phyloP scores from a whole-genome alignment of 805 yeast species.

The Blastobotrys chiropterorum region DNA sequence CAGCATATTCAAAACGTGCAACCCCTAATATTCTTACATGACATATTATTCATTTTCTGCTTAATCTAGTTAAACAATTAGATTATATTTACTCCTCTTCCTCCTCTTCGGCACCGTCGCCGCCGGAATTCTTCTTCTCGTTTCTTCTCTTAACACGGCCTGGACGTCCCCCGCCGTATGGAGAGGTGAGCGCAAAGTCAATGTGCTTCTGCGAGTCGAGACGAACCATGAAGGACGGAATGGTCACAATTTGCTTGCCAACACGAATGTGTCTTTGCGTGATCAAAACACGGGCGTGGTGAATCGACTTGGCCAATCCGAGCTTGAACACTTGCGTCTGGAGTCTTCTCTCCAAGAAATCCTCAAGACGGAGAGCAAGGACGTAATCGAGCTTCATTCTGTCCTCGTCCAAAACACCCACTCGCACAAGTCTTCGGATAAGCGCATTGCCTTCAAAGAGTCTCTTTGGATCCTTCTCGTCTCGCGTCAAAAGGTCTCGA shows the following conservation, averaged over 20 bases:
- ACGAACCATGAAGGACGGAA: conserved; percentile 99
- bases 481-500: conserved; percentile 99
- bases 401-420: conserved; percentile 98
- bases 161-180: conserved; percentile 99
- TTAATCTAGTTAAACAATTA: neutral
- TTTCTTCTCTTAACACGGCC: conserved; percentile 99
- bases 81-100: conserved; percentile 37
- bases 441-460: conserved; percentile 99
- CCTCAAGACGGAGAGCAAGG: conserved; percentile 95
- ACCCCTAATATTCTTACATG: neutral
- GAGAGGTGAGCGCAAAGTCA: conserved; percentile 98
- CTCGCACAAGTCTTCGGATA: conserved; percentile 98
- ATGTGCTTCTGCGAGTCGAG: conserved; percentile 99
- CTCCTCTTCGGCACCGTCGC: conserved; percentile 69
- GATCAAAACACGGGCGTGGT: conserved; percentile 99
- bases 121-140: conserved; percentile 58
- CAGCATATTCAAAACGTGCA: too few relatives aligned
- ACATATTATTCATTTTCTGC: neutral
- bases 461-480: conserved; percentile 99
- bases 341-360: conserved; percentile 99
- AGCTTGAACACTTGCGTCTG: conserved; percentile 99
- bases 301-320: conserved; percentile 98
- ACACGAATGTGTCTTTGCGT: conserved; percentile 99
- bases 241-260: conserved; percentile 98
- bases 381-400: conserved; percentile 99